Percentiles rank a stretch among this genome's conserved stretches.
phyloP scores from a whole-genome alignment of 768 basidiomycete species.

The Clitopilus passeckerianus region DNA sequence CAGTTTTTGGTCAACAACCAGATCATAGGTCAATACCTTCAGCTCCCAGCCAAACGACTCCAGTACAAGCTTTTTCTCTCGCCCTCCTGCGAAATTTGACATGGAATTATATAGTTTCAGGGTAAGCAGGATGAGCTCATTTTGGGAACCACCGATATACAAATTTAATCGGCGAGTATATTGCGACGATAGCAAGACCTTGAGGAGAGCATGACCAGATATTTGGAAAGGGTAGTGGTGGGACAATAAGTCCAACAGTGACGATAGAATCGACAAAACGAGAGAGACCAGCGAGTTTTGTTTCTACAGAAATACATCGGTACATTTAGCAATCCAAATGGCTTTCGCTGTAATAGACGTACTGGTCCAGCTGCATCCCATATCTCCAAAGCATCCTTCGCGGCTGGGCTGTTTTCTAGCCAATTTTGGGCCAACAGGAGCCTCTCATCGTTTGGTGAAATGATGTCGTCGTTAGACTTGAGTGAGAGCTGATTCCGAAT shows the following conservation, averaged over 20 bases:
- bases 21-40: slow-evolving; percentile 41
- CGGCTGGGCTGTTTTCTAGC: slow-evolving; percentile 53
- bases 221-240: slow-evolving; percentile 66
- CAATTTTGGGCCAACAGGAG: slow-evolving; percentile 56
- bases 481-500: slow-evolving; percentile 63
- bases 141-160: slow-evolving; percentile 56
- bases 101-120: slow-evolving; percentile 61
- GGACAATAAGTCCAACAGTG: slow-evolving; percentile 58
- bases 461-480: slow-evolving; percentile 37
- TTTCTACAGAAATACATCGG: slow-evolving; percentile 22
- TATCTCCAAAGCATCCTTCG: slow-evolving; percentile 54
- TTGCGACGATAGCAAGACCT: slow-evolving; percentile 48
- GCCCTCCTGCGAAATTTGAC: slow-evolving; percentile 60
- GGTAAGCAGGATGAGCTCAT: slow-evolving; percentile 61
- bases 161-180: slow-evolving; percentile 56
- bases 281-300: slow-evolving; percentile 38
- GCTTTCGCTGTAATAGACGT: slow-evolving; percentile 11
- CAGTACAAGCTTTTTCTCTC: slow-evolving; percentile 55
- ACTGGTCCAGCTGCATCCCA: slow-evolving; percentile 58
- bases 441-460: slow-evolving; percentile 55
- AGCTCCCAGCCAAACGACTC: slow-evolving; percentile 78
- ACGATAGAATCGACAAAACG: slow-evolving; percentile 49
- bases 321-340: not conserved
- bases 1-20: not conserved
- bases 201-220: slow-evolving; percentile 58